Percentiles rank a stretch among this genome's conserved stretches.
phyloP scores from a whole-genome alignment of 2,329 filamentous ascomycete genomes.

The Ophiostoma tasmaniense region DNA sequence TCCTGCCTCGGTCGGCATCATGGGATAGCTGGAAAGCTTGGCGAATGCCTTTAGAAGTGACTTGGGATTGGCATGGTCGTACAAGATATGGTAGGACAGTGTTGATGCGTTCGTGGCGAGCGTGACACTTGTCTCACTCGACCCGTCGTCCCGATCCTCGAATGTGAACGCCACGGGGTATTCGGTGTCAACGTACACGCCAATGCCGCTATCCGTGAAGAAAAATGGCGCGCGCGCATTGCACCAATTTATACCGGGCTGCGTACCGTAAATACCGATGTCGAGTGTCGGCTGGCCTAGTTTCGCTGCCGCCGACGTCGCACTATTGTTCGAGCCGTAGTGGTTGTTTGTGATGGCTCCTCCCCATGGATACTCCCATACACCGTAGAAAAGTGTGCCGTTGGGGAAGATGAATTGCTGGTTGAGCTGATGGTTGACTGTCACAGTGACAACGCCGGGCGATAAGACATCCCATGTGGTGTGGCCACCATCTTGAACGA shows the following conservation, averaged over 20 bases:
- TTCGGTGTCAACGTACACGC: slow-evolving; percentile 28
- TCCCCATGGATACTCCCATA: slow-evolving; percentile 19
- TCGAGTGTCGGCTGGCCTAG: not conserved
- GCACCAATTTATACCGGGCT: slow-evolving; percentile 28
- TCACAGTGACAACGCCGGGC: not conserved
- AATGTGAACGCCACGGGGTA: slow-evolving; percentile 22
- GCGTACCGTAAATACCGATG: slow-evolving; percentile 23
- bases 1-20: slow-evolving; percentile 28
- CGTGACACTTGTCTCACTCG: slow-evolving; percentile 9
- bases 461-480: not conserved
- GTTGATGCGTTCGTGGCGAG: slow-evolving; percentile 27
- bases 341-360: slow-evolving; percentile 14
- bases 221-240: slow-evolving; percentile 31
- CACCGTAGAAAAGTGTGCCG: slow-evolving; percentile 11
- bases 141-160: not conserved
- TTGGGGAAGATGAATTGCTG: not conserved
- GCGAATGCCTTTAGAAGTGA: slow-evolving; percentile 21
- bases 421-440: not conserved
- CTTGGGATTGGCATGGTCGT: slow-evolving; percentile 11
- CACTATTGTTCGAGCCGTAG: slow-evolving; percentile 2
- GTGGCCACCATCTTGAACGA: not conserved
- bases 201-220: slow-evolving; percentile 27
- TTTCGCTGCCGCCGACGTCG: not conserved
- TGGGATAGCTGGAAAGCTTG: slow-evolving; percentile 23
- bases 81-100: slow-evolving; percentile 28